These are phyloP conservation scores for Globisporangium heterothallicum DNA, from an alignment of 352 stramenopile species.

Conservation along the genomic window DNA sequence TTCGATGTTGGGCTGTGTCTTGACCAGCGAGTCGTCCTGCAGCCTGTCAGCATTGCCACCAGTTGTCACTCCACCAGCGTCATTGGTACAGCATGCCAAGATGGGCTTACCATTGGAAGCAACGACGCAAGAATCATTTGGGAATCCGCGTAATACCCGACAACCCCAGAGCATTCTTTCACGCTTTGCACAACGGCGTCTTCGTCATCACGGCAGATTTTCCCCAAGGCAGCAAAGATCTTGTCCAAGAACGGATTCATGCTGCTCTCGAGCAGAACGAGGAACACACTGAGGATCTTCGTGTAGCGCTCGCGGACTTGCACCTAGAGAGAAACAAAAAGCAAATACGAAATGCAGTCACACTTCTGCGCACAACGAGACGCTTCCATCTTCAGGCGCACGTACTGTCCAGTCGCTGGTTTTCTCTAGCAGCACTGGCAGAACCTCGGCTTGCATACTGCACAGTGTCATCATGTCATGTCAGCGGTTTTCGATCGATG, in stretches of 20 bases:
- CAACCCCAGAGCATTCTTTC: constrained; percentile 50
- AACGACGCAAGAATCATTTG: constrained; percentile 71
- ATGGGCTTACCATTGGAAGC: constrained; percentile 45
- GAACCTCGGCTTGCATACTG: constrained; percentile 40
- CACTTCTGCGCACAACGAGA: too few relatives aligned
- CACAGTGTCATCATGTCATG: background rate
- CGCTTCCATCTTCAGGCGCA: too few relatives aligned
- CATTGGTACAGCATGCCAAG: background rate
- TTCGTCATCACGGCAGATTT: constrained; percentile 76
- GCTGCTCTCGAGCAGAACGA: constrained; percentile 57
- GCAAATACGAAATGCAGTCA: background rate
- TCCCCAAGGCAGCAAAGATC: constrained; percentile 63
- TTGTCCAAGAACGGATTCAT: constrained; percentile 74
- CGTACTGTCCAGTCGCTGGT: constrained; percentile 69
- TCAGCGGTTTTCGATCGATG: background rate
- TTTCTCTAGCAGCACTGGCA: constrained; percentile 61
- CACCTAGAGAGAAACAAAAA: constrained; percentile 18
- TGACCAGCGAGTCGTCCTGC: constrained; percentile 58
- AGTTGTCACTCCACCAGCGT: background rate
- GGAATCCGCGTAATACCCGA: constrained; percentile 67
- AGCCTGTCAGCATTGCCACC: constrained; percentile 19
- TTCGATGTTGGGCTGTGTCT: constrained; percentile 74
- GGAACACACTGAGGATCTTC: constrained; percentile 55
- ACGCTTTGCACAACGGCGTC: constrained; percentile 53
- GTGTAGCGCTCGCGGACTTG: constrained; percentile 73